phyloP scores from a whole-genome alignment of 1,284 basidiomycete species.

The Baeospora myosura region DNA sequence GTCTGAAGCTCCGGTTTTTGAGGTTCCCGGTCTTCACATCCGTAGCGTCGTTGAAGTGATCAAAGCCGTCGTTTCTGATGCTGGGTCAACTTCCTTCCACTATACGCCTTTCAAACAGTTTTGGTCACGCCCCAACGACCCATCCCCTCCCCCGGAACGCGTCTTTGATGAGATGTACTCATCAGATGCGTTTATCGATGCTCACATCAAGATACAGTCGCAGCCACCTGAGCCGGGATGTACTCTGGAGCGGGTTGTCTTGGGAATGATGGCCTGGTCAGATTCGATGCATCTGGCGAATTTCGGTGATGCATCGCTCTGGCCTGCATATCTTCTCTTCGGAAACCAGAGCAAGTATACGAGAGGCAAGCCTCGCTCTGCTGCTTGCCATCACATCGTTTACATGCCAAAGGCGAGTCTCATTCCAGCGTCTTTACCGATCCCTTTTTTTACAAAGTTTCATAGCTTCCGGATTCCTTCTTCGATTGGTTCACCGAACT shows the following conservation, averaged over 20 bases:
- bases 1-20: no score
- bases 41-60: no score
- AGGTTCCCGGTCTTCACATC: no score
- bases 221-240: not conserved
- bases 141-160: no score
- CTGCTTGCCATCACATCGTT: slow-evolving; percentile 18
- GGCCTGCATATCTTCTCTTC: slow-evolving; percentile 25
- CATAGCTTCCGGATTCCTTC: slow-evolving; percentile 16
- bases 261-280: slow-evolving; percentile 11
- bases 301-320: slow-evolving; percentile 22
- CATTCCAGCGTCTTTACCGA: not conserved
- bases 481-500: slow-evolving; percentile 18
- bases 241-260: slow-evolving; percentile 3
- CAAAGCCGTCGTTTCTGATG: no score
- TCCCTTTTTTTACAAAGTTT: not conserved
- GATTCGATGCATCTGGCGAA: slow-evolving; percentile 22
- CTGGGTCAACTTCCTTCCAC: no score
- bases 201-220: slow-evolving; percentile 9
- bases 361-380: slow-evolving; percentile 12
- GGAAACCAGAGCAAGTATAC: slow-evolving; percentile 23
- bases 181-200: slow-evolving; percentile 23
- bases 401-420: slow-evolving; percentile 13
- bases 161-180: slow-evolving; percentile 23
- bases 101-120: no score
- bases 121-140: no score